These are phyloP conservation scores for Tricholoma furcatifolium DNA, from an alignment of 768 basidiomycete species.

Conservation along the genomic window DNA sequence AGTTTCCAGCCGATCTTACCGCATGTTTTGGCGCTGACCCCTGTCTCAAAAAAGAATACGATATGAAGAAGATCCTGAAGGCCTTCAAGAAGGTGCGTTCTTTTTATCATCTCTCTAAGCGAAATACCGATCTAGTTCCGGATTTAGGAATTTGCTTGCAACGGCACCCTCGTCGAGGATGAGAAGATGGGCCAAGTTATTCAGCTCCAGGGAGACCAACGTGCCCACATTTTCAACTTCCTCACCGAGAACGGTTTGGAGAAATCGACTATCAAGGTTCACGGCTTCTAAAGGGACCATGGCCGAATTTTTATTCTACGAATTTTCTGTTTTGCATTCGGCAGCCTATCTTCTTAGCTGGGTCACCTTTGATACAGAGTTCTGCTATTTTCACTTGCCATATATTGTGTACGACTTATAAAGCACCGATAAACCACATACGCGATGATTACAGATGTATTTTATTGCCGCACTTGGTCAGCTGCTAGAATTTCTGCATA, in stretches of 20 bases:
- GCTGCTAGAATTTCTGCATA: conserved; percentile 9
- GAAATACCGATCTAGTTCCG: conserved; percentile 5
- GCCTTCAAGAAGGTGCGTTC: conserved; percentile 91
- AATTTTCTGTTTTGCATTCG: conserved; percentile 8
- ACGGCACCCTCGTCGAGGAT: conserved; percentile 94
- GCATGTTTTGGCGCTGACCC: not conserved
- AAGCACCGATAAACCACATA: conserved; percentile 17
- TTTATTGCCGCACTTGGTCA: not conserved
- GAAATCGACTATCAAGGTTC: conserved; percentile 78
- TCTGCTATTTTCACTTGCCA: not conserved
- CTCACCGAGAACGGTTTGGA: conserved; percentile 80
- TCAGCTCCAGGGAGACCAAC: conserved; percentile 98
- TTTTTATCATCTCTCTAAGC: conserved; percentile 1
- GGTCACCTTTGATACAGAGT: not conserved
- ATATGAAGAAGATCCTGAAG: conserved; percentile 96
- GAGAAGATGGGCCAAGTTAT: conserved; percentile 96
- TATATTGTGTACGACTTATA: conserved; percentile 30
- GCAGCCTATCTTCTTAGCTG: not conserved
- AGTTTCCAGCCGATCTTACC: conserved; percentile 23
- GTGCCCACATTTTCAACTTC: conserved; percentile 86
- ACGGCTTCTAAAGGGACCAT: conserved; percentile 66
- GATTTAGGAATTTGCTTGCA: conserved; percentile 92
- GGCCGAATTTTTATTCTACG: not conserved
- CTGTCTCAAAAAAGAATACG: conserved; percentile 64
- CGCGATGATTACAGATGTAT: conserved; percentile 8